Conservation (phyloP, 768 basidiomycete species). For the Boletus reticulatus region DNA sequence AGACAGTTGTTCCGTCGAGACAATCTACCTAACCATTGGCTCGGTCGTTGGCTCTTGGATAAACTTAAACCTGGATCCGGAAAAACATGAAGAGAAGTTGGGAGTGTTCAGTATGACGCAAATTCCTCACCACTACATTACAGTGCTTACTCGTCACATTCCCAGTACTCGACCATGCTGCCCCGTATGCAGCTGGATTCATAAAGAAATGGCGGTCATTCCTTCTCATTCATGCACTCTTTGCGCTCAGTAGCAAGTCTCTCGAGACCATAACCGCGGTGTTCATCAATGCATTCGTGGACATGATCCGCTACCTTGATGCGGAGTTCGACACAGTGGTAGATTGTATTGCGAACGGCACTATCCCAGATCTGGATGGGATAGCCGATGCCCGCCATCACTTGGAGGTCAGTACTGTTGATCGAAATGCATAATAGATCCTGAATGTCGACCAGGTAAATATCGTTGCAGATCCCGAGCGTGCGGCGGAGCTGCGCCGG, state of each 20-base stretch:
- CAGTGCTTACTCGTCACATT: not conserved
- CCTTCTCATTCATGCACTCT: constrained; percentile 9
- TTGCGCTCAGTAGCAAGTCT: not conserved
- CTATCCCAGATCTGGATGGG: constrained; percentile 7
- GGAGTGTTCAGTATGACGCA: constrained; percentile 2
- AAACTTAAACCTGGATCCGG: not conserved
- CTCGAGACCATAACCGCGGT: not conserved
- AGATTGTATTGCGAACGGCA: constrained; percentile 12
- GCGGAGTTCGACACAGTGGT: constrained; percentile 8
- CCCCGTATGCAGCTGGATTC: constrained; percentile 1
- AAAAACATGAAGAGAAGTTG: constrained; percentile 8
- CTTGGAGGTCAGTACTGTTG: not conserved
- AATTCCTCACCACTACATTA: not conserved
- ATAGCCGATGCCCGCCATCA: not conserved
- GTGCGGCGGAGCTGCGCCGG: constrained; percentile 8
- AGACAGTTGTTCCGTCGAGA: not conserved
- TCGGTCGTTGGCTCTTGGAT: not conserved
- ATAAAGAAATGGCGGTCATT: constrained; percentile 8
- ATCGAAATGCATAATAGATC: not conserved
- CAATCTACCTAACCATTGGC: not conserved
- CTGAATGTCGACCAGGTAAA: not conserved
- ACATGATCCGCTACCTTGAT: constrained; percentile 10
- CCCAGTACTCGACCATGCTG: constrained; percentile 1
- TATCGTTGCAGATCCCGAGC: not conserved
- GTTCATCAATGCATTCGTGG: constrained; percentile 12